Conservation (phyloP, 108 stramenopile species). For the Nitzschia sp. region DNA sequence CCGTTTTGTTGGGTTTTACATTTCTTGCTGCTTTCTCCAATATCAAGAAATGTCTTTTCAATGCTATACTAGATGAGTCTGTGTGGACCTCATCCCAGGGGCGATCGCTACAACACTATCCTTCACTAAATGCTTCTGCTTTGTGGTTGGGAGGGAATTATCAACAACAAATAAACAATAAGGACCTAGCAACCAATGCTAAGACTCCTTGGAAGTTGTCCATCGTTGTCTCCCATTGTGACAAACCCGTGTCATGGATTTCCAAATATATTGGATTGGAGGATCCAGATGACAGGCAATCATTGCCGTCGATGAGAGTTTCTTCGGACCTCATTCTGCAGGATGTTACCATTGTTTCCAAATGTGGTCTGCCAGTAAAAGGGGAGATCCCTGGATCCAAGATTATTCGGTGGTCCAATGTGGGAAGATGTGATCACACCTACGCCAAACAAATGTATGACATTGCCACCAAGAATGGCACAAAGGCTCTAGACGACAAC, state of each 20-base stretch:
- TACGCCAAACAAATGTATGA: slow-evolving; percentile 31
- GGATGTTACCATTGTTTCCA: slow-evolving; percentile 34
- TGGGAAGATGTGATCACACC: slow-evolving; percentile 43
- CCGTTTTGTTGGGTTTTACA: no score
- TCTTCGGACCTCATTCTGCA: slow-evolving; percentile 5
- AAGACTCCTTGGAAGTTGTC: not conserved
- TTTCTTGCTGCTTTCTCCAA: no score
- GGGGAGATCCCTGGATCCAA: slow-evolving; percentile 24
- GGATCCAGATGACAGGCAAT: not conserved
- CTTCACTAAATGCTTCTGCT: no score
- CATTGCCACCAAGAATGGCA: not conserved
- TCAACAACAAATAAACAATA: not conserved
- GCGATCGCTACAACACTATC: no score
- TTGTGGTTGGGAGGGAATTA: no score
- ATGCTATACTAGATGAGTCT: no score
- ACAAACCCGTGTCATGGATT: not conserved
- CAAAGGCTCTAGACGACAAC: slow-evolving; percentile 17
- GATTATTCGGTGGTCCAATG: slow-evolving; percentile 29
- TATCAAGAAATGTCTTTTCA: no score
- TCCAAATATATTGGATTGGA: not conserved
- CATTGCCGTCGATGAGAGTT: no score
- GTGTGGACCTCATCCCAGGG: no score
- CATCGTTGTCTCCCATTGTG: slow-evolving; percentile 2
- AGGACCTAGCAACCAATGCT: not conserved
- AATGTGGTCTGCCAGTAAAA: slow-evolving; percentile 32